These are phyloP conservation scores for Ehretia macrophylla DNA, from an alignment of 257 asterid species.

Conservation along the genomic window DNA sequence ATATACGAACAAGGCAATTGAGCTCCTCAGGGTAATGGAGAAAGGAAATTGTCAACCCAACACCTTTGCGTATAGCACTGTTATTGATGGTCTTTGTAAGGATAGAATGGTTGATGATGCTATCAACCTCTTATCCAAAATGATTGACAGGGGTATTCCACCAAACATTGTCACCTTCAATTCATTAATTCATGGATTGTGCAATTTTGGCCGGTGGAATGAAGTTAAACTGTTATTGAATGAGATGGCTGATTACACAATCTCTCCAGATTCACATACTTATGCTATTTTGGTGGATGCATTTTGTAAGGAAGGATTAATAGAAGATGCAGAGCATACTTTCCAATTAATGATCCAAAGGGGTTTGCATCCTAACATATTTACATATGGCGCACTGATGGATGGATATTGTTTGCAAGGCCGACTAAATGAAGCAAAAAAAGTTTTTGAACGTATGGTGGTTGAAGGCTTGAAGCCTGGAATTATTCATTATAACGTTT, in stretches of 20 bases:
- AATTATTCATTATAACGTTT: neutral
- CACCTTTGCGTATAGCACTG: constrained; percentile 6
- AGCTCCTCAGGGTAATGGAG: constrained; percentile 5
- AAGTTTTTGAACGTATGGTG: constrained; percentile 1
- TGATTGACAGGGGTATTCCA: constrained; percentile 13
- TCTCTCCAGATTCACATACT: constrained; percentile 2
- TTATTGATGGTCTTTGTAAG: constrained; percentile 23
- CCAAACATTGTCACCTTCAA: constrained; percentile 19
- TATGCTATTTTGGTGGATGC: constrained; percentile 5
- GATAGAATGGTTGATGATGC: constrained; percentile 24
- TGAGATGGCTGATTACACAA: constrained; percentile 10
- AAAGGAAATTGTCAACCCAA: constrained; percentile 11
- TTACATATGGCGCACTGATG: constrained; percentile 10
- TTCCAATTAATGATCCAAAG: neutral
- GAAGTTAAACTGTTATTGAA: constrained; percentile 10
- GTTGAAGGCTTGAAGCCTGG: constrained; percentile 6
- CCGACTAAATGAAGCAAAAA: constrained; percentile 9
- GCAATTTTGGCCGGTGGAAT: constrained; percentile 18
- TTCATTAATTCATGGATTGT: constrained; percentile 21
- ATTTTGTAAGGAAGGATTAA: constrained; percentile 6
- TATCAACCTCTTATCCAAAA: constrained; percentile 16
- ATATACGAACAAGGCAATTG: constrained; percentile 20
- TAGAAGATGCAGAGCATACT: neutral
- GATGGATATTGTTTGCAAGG: constrained; percentile 15
- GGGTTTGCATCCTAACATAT: constrained; percentile 4